Base-by-base conservation (phyloP, 148 eudicot species). In the Rhododendron ovatum region DNA sequence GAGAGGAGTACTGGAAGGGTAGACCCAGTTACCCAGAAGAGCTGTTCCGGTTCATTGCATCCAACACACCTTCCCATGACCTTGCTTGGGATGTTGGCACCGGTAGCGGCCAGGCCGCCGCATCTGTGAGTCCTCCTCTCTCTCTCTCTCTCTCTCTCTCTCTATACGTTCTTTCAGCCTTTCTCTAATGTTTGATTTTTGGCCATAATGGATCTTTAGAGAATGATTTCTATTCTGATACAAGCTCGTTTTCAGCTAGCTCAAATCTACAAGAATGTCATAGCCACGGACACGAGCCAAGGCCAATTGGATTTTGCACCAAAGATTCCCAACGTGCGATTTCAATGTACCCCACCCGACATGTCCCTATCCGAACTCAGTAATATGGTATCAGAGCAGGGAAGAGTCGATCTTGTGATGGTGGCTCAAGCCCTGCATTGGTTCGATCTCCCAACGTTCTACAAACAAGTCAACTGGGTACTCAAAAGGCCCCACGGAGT, bases 401-500 rank as follows among this genome's bases (percentile, higher is more conserved):
- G 94, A 30, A 89, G 88, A 39, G 85, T 93, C 0, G 96, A 95
- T 85, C 85, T 95, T 5, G 92, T 96, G 10, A 92, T 94, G 33
- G 61, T 96, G 17, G 98, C 94, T 41, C 98, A 94, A 91, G 96
- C 98, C 55, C 33, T 95, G 77, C 98, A 95, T 77, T 95, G 98
- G 98, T 93, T 95, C 35, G 92, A 93, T 81, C 93, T 90, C 33
- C 93, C 93, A 1, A 86, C 84, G 1, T 93, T 95, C 87, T 93
- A 90, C 83, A 69, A 90, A 37, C 90, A 86, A 45, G 96, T 91
- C n/a, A 92, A 88, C 28, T 83, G 84, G 85, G 88, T 91, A 48
- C 90, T 95, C 12, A 95, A 92, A 82, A 93, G 93, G 84, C 98
- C 98, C 47, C 50, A 91, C 43, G 98, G 98, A 13, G 91, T 94